Conservation (phyloP, 73 alveolate genomes). For the Paramecium primaurelia region DNA sequence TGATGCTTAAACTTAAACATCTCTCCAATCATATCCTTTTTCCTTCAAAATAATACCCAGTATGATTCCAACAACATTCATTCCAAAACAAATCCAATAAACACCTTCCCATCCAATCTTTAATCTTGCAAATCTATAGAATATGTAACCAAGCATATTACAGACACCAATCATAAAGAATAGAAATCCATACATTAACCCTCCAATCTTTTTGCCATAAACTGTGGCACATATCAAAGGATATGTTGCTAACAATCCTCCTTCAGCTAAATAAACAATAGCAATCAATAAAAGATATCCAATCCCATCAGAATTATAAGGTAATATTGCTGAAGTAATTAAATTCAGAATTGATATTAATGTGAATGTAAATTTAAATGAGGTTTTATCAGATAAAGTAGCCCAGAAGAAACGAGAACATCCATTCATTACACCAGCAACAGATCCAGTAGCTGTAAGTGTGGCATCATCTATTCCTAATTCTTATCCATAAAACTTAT, state of each 20-base stretch:
- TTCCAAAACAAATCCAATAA: not conserved
- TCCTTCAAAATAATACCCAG: not conserved
- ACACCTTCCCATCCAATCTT: slow-evolving; percentile 21
- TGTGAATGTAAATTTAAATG: not conserved
- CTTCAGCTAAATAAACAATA: slow-evolving; percentile 14
- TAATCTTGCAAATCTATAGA: not conserved
- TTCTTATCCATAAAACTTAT: slow-evolving; percentile 10
- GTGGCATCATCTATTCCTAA: slow-evolving; percentile 32
- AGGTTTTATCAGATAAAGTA: not conserved
- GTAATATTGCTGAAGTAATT: not conserved
- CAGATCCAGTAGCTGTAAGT: slow-evolving; percentile 13
- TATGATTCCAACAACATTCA: not conserved
- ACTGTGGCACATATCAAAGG: not conserved
- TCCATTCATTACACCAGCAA: slow-evolving; percentile 45
- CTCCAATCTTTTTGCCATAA: not conserved
- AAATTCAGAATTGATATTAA: slow-evolving; percentile 1
- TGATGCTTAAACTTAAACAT: not conserved
- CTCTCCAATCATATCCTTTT: slow-evolving; percentile 16
- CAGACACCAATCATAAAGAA: slow-evolving; percentile 20
- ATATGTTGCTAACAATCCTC: not conserved
- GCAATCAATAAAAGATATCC: not conserved
- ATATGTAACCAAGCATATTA: not conserved
- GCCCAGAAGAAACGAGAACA: slow-evolving; percentile 38
- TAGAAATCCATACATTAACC: not conserved
- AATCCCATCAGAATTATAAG: not conserved